These are phyloP conservation scores for Debaryomyces prosopidis DNA, from an alignment of 805 yeast species.

Conservation along the genomic window DNA sequence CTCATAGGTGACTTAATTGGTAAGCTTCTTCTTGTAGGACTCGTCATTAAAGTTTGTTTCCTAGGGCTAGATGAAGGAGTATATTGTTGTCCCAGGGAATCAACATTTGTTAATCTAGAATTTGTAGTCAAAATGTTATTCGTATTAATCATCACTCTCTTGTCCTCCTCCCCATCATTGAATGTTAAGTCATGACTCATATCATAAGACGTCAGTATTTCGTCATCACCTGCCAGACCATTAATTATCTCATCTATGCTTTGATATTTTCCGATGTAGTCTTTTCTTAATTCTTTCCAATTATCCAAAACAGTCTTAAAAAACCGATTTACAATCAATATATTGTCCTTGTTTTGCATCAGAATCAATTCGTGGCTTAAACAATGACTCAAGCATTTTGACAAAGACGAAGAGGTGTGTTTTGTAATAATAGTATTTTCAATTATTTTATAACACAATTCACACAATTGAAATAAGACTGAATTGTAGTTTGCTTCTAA, in stretches of 20 bases:
- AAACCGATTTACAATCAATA: slow-evolving; percentile 54
- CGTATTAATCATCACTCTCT: slow-evolving; percentile 16
- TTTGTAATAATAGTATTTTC: slow-evolving; percentile 36
- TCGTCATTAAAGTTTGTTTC: slow-evolving; percentile 5
- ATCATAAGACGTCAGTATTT: slow-evolving; percentile 22
- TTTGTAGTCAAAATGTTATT: slow-evolving; percentile 11
- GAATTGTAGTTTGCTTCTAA: slow-evolving; percentile 12
- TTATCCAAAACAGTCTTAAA: slow-evolving; percentile 51
- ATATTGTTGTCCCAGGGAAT: background rate
- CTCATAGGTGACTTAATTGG: background rate
- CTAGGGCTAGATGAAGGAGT: background rate
- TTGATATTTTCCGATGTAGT: slow-evolving; percentile 5
- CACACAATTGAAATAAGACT: slow-evolving; percentile 48
- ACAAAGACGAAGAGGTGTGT: slow-evolving; percentile 40
- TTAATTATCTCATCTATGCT: slow-evolving; percentile 17
- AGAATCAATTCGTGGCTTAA: slow-evolving; percentile 50
- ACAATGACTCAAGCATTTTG: slow-evolving; percentile 54
- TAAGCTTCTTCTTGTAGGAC: slow-evolving; percentile 2
- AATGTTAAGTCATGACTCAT: slow-evolving; percentile 32
- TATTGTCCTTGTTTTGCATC: slow-evolving; percentile 43
- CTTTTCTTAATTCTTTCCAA: slow-evolving; percentile 41
- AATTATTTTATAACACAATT: slow-evolving; percentile 38
- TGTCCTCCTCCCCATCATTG: slow-evolving; percentile 25
- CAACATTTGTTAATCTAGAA: slow-evolving; percentile 3
- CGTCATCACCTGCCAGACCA: slow-evolving; percentile 19